These are phyloP conservation scores for Phoma sp. DNA, from an alignment of 2,329 filamentous ascomycete species.

Conservation along the genomic window DNA sequence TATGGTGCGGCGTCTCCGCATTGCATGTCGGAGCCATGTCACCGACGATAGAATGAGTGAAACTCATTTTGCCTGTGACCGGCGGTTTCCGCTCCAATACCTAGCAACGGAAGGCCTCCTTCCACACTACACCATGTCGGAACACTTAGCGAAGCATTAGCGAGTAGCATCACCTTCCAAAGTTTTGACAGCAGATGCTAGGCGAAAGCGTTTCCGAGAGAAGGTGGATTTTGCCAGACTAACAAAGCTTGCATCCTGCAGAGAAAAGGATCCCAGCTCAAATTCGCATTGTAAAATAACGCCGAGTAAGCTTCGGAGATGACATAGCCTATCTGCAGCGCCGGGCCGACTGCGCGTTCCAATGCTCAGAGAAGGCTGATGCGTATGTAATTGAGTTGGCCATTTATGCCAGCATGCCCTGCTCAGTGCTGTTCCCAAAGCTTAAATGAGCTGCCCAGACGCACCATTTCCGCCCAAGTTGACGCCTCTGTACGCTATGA, in stretches of 20 bases:
- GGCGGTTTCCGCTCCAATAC: constrained; percentile 4
- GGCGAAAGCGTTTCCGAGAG: not conserved
- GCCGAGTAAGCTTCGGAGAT: not conserved
- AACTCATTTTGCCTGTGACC: not conserved
- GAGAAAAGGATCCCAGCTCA: not conserved
- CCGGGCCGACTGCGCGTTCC: constrained; percentile 1
- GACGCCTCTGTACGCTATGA: constrained; percentile 1
- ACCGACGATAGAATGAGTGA: not conserved
- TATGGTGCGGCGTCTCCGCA: not conserved
- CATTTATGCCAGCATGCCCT: not conserved
- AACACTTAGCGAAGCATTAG: not conserved
- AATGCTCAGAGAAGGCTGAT: constrained; percentile 3
- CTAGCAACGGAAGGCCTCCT: not conserved
- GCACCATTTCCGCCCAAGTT: not conserved
- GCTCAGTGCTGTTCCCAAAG: not conserved
- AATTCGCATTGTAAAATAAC: not conserved
- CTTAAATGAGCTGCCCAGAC: not conserved
- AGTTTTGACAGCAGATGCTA: constrained; percentile 13
- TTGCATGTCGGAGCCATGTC: constrained; percentile 1
- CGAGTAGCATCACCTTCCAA: not conserved
- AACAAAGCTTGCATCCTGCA: not conserved
- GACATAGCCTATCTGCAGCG: not conserved
- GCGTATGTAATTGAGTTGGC: not conserved
- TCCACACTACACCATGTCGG: not conserved
- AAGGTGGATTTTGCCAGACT: not conserved